Percentiles rank a stretch among this genome's conserved stretches.
Conservation (phyloP, 2,329 filamentous ascomycete genomes). For the Anisogramma anomala region DNA sequence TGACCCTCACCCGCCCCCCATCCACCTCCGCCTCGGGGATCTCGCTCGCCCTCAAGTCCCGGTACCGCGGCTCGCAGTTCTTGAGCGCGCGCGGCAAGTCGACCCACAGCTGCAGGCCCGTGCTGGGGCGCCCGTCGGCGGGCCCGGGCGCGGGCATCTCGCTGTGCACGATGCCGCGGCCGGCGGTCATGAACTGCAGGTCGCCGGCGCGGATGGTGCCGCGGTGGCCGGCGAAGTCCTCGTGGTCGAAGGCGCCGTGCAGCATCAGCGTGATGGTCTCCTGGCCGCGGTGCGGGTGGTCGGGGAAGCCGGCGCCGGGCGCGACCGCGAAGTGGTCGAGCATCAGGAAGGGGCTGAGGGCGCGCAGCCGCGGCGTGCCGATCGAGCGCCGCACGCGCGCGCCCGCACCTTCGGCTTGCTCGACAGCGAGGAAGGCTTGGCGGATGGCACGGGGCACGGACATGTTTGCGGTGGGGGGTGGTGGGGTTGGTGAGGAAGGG, state of each 20-base stretch:
- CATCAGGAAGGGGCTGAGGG: slow-evolving; percentile 92
- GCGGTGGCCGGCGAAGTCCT: slow-evolving; percentile 78
- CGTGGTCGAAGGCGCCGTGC: slow-evolving; percentile 76
- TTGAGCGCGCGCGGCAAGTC: slow-evolving; percentile 77
- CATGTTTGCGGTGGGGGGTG: slow-evolving; percentile 38
- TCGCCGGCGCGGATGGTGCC: slow-evolving; percentile 82
- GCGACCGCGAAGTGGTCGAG: slow-evolving; percentile 81
- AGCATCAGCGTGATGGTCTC: slow-evolving; percentile 80
- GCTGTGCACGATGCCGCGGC: slow-evolving; percentile 81
- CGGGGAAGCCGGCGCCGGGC: slow-evolving; percentile 77
- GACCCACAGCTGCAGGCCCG: slow-evolving; percentile 92
- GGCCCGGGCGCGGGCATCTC: slow-evolving; percentile 80
- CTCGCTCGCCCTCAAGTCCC: slow-evolving; percentile 67
- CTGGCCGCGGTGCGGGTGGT: slow-evolving; percentile 41
- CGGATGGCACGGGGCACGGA: slow-evolving; percentile 63
- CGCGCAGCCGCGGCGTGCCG: slow-evolving; percentile 68
- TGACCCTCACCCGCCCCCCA: slow-evolving; percentile 63
- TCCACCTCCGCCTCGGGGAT: slow-evolving; percentile 66
- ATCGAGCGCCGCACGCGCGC: slow-evolving; percentile 79
- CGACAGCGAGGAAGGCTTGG: slow-evolving; percentile 71
- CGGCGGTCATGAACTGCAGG: slow-evolving; percentile 96
- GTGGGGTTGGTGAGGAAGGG: slow-evolving; percentile 10
- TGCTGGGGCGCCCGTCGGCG: slow-evolving; percentile 58
- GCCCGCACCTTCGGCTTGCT: slow-evolving; percentile 80
- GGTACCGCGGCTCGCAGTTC: slow-evolving; percentile 81